Percentiles rank a stretch among this genome's conserved stretches.
phyloP scores from a whole-genome alignment of 202 grass and related monocot species.

The Carex sylvatica region DNA sequence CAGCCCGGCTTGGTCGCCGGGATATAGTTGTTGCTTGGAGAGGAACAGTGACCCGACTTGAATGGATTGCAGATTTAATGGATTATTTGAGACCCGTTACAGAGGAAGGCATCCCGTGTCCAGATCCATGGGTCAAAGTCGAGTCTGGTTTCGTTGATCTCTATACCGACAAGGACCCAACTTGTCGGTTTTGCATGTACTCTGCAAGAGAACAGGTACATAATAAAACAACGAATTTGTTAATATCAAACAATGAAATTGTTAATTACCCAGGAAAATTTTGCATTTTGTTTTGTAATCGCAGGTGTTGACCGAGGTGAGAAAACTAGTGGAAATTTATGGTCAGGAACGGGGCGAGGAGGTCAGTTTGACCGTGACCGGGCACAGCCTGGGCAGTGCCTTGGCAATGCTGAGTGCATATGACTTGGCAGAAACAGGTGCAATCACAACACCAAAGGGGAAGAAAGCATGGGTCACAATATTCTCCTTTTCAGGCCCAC shows the following conservation, averaged over 20 bases:
- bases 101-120: neutral
- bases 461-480: constrained; percentile 30
- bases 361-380: constrained; percentile 62
- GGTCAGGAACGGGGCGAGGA: constrained; percentile 40
- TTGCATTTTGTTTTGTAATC: neutral
- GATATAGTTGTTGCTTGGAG: constrained; percentile 48
- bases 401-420: constrained; percentile 75
- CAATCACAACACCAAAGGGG: neutral
- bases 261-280: neutral
- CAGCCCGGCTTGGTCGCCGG: constrained; percentile 23
- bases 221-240: neutral
- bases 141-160: constrained; percentile 33
- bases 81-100: constrained; percentile 10
- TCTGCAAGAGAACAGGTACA: constrained; percentile 39
- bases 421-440: constrained; percentile 57
- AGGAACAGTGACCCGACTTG: constrained; percentile 28
- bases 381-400: constrained; percentile 82
- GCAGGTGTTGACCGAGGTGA: constrained; percentile 22
- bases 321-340: constrained; percentile 19
- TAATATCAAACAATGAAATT: neutral
- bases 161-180: constrained; percentile 23
- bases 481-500: constrained; percentile 66
- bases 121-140: constrained; percentile 19
- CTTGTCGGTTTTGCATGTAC: constrained; percentile 32
- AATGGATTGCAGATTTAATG: constrained; percentile 27